Percentiles rank a stretch among this genome's conserved stretches.
Conservation (phyloP, 345 rosid genomes). For the Sonneratia alba region DNA sequence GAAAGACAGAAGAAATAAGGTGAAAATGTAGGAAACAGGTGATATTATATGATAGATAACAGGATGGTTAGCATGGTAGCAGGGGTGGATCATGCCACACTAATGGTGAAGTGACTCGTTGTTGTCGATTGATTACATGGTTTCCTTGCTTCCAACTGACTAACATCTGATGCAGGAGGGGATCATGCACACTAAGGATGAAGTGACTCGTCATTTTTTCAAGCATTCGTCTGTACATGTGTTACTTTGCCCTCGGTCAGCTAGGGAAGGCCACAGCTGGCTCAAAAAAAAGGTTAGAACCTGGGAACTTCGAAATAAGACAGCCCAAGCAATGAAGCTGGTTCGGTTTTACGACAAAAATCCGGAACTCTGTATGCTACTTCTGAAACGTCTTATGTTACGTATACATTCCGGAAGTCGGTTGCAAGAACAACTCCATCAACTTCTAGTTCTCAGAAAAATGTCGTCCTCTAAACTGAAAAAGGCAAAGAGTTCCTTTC, state of each 20-base stretch:
- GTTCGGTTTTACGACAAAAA: not conserved
- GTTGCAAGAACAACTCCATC: not conserved
- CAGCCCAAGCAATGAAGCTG: not conserved
- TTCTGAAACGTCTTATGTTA: not conserved
- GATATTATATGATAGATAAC: no score
- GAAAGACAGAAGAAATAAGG: no score
- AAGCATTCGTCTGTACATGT: constrained; percentile 88
- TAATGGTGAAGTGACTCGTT: no score
- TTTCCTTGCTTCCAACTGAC: not conserved
- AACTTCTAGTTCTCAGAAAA: not conserved
- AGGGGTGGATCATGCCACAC: no score
- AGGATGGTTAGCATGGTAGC: no score
- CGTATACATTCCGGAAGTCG: not conserved
- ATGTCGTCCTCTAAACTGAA: not conserved
- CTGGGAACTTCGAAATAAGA: not conserved
- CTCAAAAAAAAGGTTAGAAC: constrained; percentile 53
- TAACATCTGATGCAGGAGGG: constrained; percentile 55
- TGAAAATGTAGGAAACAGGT: no score
- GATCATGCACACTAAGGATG: constrained; percentile 73
- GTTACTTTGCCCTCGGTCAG: constrained; percentile 82
- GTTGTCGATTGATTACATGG: not conserved
- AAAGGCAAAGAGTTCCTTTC: not conserved
- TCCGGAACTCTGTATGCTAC: not conserved
- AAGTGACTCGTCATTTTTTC: constrained; percentile 78
- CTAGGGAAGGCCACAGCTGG: constrained; percentile 80